Conservation (phyloP, 1,139 yeast genomes). For the Suhomyces coccinellae region DNA sequence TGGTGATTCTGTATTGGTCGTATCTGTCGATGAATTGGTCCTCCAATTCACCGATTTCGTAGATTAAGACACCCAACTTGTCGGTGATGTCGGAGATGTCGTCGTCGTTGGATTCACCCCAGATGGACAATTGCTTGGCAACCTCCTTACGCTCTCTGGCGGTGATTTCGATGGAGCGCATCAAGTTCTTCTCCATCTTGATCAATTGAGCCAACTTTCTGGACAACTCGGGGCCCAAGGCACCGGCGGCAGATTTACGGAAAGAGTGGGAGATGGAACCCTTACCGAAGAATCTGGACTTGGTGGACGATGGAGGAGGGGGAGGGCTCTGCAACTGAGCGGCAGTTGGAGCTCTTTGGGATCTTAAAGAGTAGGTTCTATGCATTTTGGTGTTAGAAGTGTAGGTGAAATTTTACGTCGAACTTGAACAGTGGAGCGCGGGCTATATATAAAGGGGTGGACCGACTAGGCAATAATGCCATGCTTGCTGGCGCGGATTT, state of each 20-base stretch:
- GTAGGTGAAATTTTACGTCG: conserved; percentile 3
- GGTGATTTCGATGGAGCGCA: conserved; percentile 76
- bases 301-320: conserved; percentile 73
- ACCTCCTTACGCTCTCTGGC: conserved; percentile 79
- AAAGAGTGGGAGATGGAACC: conserved; percentile 65
- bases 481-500: conserved; percentile 12
- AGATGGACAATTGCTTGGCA: conserved; percentile 76
- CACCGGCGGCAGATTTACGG: conserved; percentile 72
- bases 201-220: conserved; percentile 75
- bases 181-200: conserved; percentile 79
- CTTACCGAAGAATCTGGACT: conserved; percentile 70
- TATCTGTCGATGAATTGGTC: conserved; percentile 85
- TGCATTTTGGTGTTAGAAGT: conserved; percentile 49
- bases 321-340: conserved; percentile 79
- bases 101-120: conserved; percentile 88
- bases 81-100: conserved; percentile 85
- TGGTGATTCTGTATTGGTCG: conserved; percentile 81
- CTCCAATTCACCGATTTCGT: conserved; percentile 83
- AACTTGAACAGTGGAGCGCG: conserved; percentile 1
- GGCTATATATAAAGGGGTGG: conserved; percentile 13
- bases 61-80: conserved; percentile 78
- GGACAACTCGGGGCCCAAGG: conserved; percentile 76
- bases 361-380: conserved; percentile 81
- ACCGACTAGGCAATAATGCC: conserved; percentile 8
- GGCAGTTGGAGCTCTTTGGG: conserved; percentile 78